Conservation (phyloP, 148 eudicot genomes). For the Diospyros kaki region DNA sequence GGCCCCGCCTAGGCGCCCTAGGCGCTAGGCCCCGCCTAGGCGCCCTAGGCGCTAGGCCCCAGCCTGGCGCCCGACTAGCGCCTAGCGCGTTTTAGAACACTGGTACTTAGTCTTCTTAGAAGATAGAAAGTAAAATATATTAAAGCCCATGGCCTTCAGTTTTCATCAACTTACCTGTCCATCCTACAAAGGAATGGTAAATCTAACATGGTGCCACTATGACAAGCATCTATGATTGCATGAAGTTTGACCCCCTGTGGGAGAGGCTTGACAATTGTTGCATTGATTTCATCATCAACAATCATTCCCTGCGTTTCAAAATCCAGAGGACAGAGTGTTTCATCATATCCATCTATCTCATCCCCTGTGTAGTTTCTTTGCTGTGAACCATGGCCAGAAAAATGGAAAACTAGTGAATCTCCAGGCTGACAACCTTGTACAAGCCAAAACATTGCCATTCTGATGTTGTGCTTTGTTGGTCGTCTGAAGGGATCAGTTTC, state of each 20-base stretch:
- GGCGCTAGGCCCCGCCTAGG: too few species aligned
- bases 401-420: slow-evolving; percentile 55
- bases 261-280: slow-evolving; percentile 46
- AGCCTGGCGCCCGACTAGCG: too few species aligned
- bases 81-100: too few species aligned
- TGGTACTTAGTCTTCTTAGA: not conserved
- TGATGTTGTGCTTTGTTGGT: slow-evolving; percentile 51
- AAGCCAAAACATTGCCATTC: slow-evolving; percentile 58
- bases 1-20: too few species aligned
- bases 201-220: slow-evolving; percentile 58
- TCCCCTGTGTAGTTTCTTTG: slow-evolving; percentile 48
- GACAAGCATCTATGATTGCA: slow-evolving; percentile 54
- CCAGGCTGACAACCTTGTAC: slow-evolving; percentile 58
- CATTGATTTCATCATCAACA: slow-evolving; percentile 50
- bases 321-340: slow-evolving; percentile 51
- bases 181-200: slow-evolving; percentile 52
- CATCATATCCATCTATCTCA: slow-evolving; percentile 55
- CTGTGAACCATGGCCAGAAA: slow-evolving; percentile 60
- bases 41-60: too few species aligned
- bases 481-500: slow-evolving; percentile 42
- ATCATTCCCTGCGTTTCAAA: slow-evolving; percentile 59
- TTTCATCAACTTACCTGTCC: slow-evolving; percentile 35
- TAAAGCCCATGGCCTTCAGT: not conserved
- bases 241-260: slow-evolving; percentile 51
- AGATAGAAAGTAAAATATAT: not conserved